phyloP scores from a whole-genome alignment of 2,329 filamentous ascomycete genomes.

The Salinomyces thailandicus region DNA sequence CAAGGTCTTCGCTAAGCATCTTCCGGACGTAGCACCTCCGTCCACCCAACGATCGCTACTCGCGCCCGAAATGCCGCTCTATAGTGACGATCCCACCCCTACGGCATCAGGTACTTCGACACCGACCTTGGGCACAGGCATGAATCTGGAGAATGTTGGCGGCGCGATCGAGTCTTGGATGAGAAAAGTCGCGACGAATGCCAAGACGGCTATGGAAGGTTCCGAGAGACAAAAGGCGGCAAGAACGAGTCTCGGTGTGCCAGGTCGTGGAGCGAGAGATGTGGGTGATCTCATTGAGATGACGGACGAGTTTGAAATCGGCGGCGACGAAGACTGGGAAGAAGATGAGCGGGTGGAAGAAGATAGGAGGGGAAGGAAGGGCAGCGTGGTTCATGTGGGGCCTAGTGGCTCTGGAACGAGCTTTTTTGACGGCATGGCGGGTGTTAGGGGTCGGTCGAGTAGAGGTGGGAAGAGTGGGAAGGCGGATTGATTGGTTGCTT shows the following conservation, averaged over 20 bases:
- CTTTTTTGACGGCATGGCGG: constrained; percentile 17
- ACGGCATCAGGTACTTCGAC: constrained; percentile 17
- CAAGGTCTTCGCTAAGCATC: constrained; percentile 69
- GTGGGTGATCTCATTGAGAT: constrained; percentile 62
- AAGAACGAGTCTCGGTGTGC: constrained; percentile 22
- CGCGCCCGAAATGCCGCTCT: constrained; percentile 54
- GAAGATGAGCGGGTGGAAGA: constrained; percentile 18
- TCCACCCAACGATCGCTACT: constrained; percentile 45
- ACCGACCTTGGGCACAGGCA: constrained; percentile 13
- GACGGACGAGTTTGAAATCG: constrained; percentile 45
- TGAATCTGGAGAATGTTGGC: constrained; percentile 67
- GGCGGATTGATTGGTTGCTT: constrained; percentile 20
- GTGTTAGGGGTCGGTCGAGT: constrained; percentile 10
- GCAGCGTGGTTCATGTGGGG: constrained; percentile 10
- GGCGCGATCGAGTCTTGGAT: constrained; percentile 86
- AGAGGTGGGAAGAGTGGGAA: constrained; percentile 21
- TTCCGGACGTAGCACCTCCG: constrained; percentile 60
- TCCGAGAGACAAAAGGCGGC: constrained; percentile 10
- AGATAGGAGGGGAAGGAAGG: constrained; percentile 19
- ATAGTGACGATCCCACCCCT: constrained; percentile 22
- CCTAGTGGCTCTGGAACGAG: constrained; percentile 18
- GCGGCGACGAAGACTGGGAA: constrained; percentile 22
- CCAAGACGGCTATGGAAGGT: constrained; percentile 24
- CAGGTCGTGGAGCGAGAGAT: constrained; percentile 31
- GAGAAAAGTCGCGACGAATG: constrained; percentile 63